Evolutionary conservation across 331 rosid species (phyloP), one percentile per base, ranked within the genome.

Genomic region (Malus hybrid): DNA sequence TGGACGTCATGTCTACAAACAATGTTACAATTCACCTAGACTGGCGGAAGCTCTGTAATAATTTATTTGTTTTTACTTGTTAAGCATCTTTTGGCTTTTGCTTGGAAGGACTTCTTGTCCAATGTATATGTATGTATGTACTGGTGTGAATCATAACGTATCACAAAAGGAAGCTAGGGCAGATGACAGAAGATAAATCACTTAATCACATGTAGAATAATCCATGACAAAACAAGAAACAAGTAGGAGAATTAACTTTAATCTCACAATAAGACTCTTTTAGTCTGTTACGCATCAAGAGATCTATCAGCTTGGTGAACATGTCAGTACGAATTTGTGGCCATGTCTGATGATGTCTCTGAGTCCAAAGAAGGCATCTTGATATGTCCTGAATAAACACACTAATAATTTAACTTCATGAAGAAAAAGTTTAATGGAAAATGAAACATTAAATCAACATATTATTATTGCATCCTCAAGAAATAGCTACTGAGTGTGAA

Each of bases 301-400:
- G 86, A 81, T 94, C 99, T 29, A 91, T 80, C 60, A 93, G 97
- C 83, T 90, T 92, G 66, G 96, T 65, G 82, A 87, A 85, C 70
- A 94, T 28, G 86, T 94, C 96, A 7, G 99, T 88, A 67, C 95
- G 91, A 69, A 94, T 88, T 84, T 87, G 97, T 67, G 99, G 97
- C 97, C 97, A 92, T 24, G 96, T 92, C 80, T 92, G 97, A 82
- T 89, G 97, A 84, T 92, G 97, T 88, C 96, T 90, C 79, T 92
- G 96, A 77, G 97, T 92, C 97, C 97, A 94, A 74, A 94, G 96
- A 77, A 94, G 85, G 83, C 96, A 85, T 79, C 97, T 94, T 77
- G 97, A 84, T 82, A 92, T 87, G 84, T 94, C 99, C 99, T 94
- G 91, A 75, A 86, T 82, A 76, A 44, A 65, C 27, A 60, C 59